Conservation (phyloP, 768 basidiomycete species). For the Tubosaeta brunneosetosa region DNA sequence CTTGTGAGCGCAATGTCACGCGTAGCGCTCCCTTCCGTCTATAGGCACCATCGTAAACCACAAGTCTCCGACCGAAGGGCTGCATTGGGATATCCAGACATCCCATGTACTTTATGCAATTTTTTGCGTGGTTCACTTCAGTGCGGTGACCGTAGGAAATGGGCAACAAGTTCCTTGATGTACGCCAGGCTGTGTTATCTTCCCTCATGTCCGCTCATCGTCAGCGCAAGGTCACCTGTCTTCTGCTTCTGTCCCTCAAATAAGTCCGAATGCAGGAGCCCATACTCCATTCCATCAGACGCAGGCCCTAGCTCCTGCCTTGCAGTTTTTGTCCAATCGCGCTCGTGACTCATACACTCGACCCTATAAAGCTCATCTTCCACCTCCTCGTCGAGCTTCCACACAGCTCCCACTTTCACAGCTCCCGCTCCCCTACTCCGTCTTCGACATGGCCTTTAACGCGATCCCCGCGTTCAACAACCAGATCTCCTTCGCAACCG, state of each 20-base stretch:
- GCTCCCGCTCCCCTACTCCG: background rate
- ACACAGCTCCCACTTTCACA: background rate
- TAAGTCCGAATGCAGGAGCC: too few relatives aligned
- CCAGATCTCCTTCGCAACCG: background rate
- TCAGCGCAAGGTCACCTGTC: background rate
- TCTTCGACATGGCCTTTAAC: background rate
- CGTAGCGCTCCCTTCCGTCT: background rate
- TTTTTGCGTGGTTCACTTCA: too few relatives aligned
- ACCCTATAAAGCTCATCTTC: too few relatives aligned
- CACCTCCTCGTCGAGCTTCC: background rate
- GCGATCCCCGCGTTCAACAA: background rate
- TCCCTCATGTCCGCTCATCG: background rate
- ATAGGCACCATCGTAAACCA: background rate
- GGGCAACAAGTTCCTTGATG: too few relatives aligned
- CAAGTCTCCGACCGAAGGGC: background rate
- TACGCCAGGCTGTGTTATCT: too few relatives aligned
- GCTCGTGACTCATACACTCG: too few relatives aligned
- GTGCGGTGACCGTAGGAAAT: too few relatives aligned
- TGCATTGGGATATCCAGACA: background rate
- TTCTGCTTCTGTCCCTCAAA: too few relatives aligned
- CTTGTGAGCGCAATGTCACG: background rate
- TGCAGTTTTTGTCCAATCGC: too few relatives aligned
- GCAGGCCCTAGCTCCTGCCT: too few relatives aligned
- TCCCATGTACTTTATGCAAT: too few relatives aligned
- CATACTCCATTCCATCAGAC: too few relatives aligned